Evolutionary conservation across 306 rosid species (phyloP).

Genomic region (Malus domestica): DNA sequence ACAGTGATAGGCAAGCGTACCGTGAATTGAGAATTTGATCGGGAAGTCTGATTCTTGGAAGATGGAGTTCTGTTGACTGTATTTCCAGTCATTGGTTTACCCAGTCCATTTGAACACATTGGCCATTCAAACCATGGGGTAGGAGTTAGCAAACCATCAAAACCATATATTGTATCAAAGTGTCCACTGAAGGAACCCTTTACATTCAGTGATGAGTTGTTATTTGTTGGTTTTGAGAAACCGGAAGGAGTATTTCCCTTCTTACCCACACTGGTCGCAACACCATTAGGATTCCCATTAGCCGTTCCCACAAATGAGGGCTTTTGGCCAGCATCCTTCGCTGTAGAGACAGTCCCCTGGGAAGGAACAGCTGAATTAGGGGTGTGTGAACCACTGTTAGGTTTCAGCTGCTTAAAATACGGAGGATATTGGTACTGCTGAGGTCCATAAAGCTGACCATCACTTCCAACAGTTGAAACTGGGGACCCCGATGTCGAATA

Average conservation of each 20-base stretch:
- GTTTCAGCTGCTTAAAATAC: conserved; percentile 65
- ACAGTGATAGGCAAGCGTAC: conserved; percentile 27
- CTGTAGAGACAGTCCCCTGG: conserved; percentile 48
- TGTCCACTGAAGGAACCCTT: conserved; percentile 43
- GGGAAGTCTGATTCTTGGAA: conserved; percentile 60
- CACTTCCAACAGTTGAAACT: conserved; percentile 77
- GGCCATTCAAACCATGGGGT: conserved; percentile 63
- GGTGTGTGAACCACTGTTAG: conserved; percentile 52
- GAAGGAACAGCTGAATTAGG: conserved; percentile 38
- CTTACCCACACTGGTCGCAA: conserved; percentile 30
- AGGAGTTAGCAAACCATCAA: conserved; percentile 53
- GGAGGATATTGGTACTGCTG: conserved; percentile 97
- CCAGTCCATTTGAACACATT: conserved; percentile 68
- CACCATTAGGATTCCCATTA: conserved; percentile 49
- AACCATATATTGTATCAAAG: conserved; percentile 67
- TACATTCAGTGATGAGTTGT: conserved; percentile 25
- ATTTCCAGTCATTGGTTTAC: conserved; percentile 44
- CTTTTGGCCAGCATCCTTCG: conserved; percentile 61
- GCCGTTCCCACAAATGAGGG: conserved; percentile 48
- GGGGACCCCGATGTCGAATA: conserved; percentile 85
- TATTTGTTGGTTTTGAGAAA: conserved; percentile 23
- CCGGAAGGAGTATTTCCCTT: conserved; percentile 48
- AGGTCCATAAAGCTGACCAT: conserved; percentile 84
- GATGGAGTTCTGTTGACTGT: conserved; percentile 40
- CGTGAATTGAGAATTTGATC: conserved; percentile 64